Percentiles rank a stretch among this genome's conserved stretches.
Conservation (phyloP, 2,329 filamentous ascomycete species). For the Furcasterigmium sp. region DNA sequence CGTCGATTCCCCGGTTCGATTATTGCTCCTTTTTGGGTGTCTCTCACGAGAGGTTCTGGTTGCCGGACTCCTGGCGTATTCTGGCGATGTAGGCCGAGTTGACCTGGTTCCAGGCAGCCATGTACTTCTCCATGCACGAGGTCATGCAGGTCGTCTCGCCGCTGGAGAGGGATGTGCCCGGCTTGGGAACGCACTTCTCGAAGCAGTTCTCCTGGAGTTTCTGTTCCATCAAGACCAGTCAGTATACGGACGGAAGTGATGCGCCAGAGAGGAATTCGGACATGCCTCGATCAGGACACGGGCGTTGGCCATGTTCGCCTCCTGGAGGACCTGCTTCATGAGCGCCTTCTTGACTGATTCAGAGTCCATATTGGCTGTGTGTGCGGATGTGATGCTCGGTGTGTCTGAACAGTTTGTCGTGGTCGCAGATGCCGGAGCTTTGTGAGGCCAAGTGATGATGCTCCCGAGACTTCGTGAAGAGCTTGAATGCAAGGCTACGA, state of each 20-base stretch:
- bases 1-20: no score
- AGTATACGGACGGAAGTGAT: no score
- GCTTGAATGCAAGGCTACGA: constrained; percentile 1
- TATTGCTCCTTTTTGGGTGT: neutral
- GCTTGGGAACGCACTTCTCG: constrained; percentile 68
- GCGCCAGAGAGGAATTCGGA: neutral
- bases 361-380: constrained; percentile 47
- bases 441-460: neutral
- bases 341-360: constrained; percentile 55
- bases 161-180: constrained; percentile 60
- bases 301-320: constrained; percentile 64
- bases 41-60: constrained; percentile 11
- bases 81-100: constrained; percentile 62
- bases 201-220: constrained; percentile 82
- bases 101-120: constrained; percentile 72
- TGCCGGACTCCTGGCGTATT: constrained; percentile 52
- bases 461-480: constrained; percentile 1
- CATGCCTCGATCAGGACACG: constrained; percentile 64
- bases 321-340: constrained; percentile 58
- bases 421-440: neutral
- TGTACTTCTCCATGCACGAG: constrained; percentile 81
- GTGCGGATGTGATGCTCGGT: constrained; percentile 11
- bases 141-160: constrained; percentile 67
- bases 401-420: neutral
- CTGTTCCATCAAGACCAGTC: no score